Conservation (phyloP, 2,329 filamentous ascomycete genomes). For the Ascochyta koolunga region DNA sequence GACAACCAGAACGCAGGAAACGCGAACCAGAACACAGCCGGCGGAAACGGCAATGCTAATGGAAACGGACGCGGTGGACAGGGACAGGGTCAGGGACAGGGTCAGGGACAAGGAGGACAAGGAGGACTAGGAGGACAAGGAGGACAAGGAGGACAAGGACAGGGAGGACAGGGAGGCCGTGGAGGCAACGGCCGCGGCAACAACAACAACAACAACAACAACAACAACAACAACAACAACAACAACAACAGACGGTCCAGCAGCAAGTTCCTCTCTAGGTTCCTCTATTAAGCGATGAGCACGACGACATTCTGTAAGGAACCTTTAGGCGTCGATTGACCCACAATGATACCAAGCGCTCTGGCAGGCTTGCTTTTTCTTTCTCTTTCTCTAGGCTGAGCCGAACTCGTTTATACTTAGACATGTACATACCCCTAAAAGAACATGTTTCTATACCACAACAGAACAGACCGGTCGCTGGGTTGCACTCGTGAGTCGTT, state of each 20-base stretch:
- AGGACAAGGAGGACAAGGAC: too few relatives aligned
- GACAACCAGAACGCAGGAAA: conserved; percentile 1
- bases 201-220: too few relatives aligned
- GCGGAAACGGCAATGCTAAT: background rate
- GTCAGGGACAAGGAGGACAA: too few relatives aligned
- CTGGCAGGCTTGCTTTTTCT: conserved; percentile 7
- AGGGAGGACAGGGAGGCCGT: background rate
- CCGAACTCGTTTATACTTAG: background rate
- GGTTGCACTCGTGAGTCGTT: too few relatives aligned
- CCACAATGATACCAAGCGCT: background rate
- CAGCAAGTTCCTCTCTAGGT: conserved; percentile 9
- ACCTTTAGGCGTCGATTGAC: background rate
- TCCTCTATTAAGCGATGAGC: background rate
- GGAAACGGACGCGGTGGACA: conserved; percentile 9
- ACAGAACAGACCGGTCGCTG: background rate
- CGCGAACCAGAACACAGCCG: background rate
- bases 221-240: too few relatives aligned
- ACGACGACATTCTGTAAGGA: background rate
- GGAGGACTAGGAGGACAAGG: too few relatives aligned
- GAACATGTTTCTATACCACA: background rate
- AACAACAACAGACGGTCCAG: conserved; percentile 12
- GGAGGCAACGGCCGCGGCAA: conserved; percentile 18
- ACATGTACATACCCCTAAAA: conserved; percentile 8
- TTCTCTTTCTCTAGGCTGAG: conserved; percentile 6
- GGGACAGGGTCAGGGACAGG: too few relatives aligned